Conservation (phyloP, 768 basidiomycete species). For the Suillus hirtellus region DNA sequence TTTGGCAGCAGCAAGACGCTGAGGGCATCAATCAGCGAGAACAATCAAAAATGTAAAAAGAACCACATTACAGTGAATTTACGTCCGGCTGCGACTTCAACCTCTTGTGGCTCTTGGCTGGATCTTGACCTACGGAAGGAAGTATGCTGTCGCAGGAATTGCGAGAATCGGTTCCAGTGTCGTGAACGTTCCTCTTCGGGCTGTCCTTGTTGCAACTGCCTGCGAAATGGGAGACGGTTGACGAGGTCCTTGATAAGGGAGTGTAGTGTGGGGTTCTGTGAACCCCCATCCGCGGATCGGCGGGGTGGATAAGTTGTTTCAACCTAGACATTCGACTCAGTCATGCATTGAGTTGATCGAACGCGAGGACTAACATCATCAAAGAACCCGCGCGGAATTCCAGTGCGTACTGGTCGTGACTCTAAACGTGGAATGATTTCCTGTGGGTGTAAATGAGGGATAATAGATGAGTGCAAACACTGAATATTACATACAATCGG, state of each 20-base stretch:
- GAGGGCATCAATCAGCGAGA: background rate
- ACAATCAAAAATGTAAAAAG: no score
- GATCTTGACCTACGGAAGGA: background rate
- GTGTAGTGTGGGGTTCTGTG: background rate
- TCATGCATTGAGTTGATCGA: background rate
- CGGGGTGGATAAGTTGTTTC: background rate
- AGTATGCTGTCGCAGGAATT: background rate
- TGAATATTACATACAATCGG: background rate
- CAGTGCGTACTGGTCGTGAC: background rate
- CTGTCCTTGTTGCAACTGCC: background rate
- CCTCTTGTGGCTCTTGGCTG: background rate
- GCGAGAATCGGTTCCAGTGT: background rate
- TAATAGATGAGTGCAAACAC: background rate
- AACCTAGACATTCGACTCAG: background rate
- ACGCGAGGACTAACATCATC: background rate
- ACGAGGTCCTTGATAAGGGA: background rate
- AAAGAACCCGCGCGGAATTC: background rate
- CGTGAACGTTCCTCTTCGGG: background rate
- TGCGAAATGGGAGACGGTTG: background rate
- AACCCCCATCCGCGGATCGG: background rate
- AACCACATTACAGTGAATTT: constrained; percentile 1
- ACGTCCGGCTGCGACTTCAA: constrained; percentile 4
- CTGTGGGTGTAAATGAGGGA: background rate
- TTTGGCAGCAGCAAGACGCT: background rate
- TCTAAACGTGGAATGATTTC: background rate